Base-by-base conservation (phyloP, 805 yeast species). In the Jamesozyma hellenica region DNA sequence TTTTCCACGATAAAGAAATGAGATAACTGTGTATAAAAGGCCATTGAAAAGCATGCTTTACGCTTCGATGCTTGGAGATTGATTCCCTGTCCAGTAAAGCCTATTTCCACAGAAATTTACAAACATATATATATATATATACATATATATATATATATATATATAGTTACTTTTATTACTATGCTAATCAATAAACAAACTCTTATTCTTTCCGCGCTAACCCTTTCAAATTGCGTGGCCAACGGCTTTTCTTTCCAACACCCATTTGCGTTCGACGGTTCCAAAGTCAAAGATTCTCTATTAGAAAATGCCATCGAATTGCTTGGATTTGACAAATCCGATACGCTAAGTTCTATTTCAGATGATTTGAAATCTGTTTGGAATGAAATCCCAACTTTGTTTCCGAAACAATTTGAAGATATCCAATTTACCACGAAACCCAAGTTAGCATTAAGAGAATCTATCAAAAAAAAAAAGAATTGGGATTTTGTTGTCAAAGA, bases 361-460 rank as follows among this genome's bases (percentile, higher is more conserved):
- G 54, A 62, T 4, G 76, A 71, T 11, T 59, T 79, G 36, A 70
- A 72, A 53, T 44, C 56, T 19, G 53, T 72, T 26, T 81, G 88
- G 88, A 52, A 71, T 21, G 86, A 80, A 31, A 72, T 80, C 77
- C 64, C 79, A 29, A 41, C 68, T 51, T 60, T 65, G 37, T 81
- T 72, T 61, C 88, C 88, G 18, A 63, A 68, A n/a, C 66, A 75
- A 19, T 59, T 77, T 15, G 50, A 66, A 17, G 61, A 66, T 34
- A 60, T 82, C 65, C 67, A 67, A 44, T 66, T 76, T 45, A 62
- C 58, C 45, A 64, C 79, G 8, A 57, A 61, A 31, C 82, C 83
- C 25, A 71, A 68, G 51, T 36, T 43, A 10, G 38, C 43, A 9
- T 47, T 51, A 47, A 34, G 51, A 41, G 38, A 46, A 35, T 4